phyloP scores from a whole-genome alignment of 2,329 filamentous ascomycete genomes.

The Huntiella moniliformis region DNA sequence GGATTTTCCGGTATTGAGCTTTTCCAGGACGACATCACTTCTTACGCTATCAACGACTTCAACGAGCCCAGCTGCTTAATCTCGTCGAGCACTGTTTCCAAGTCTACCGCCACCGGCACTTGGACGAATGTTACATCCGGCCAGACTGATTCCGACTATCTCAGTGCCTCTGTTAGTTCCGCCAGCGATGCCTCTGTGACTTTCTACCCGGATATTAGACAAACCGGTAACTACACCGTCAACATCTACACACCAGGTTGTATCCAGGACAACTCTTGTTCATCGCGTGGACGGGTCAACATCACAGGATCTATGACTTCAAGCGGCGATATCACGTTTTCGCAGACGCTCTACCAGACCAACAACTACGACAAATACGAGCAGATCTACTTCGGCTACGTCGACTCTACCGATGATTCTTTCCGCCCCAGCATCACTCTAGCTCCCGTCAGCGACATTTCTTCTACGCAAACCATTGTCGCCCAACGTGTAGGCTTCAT shows the following conservation, averaged over 20 bases:
- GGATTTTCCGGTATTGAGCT: constrained; percentile 75
- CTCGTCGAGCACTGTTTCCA: constrained; percentile 36
- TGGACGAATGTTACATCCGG: constrained; percentile 52
- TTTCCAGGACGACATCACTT: constrained; percentile 66
- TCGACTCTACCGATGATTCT: constrained; percentile 52
- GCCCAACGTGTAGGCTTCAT: constrained; percentile 72
- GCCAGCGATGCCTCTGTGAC: constrained; percentile 42
- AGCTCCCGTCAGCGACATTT: constrained; percentile 46
- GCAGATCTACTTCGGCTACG: constrained; percentile 66
- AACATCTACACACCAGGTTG: constrained; percentile 89
- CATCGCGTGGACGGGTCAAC: constrained; percentile 59
- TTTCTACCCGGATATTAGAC: constrained; percentile 66
- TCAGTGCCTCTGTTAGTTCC: constrained; percentile 43
- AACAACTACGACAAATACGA: constrained; percentile 97
- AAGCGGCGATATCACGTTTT: constrained; percentile 27
- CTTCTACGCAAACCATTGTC: constrained; percentile 53
- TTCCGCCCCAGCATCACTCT: constrained; percentile 73
- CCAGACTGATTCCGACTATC: constrained; percentile 49
- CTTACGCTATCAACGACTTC: constrained; percentile 71
- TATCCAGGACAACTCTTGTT: constrained; percentile 57
- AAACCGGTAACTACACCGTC: constrained; percentile 82
- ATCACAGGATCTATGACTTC: constrained; percentile 54
- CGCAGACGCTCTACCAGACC: constrained; percentile 60
- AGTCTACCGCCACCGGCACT: constrained; percentile 48
- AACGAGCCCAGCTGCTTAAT: constrained; percentile 71